phyloP scores from a whole-genome alignment of 176 grass and related monocot genomes.

The Paspalum notatum region DNA sequence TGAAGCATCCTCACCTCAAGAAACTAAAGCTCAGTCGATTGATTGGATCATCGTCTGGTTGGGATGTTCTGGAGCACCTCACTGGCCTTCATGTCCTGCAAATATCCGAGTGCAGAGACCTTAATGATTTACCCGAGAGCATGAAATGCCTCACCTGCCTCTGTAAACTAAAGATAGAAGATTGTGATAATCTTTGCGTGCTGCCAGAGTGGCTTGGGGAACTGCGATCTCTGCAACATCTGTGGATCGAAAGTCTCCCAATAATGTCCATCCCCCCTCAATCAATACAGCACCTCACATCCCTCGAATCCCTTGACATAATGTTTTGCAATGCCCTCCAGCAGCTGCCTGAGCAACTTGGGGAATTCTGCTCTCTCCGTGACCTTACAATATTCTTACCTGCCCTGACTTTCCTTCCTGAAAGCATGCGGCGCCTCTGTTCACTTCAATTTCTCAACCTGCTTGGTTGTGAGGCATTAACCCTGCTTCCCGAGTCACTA shows the following conservation, averaged over 20 bases:
- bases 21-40: not conserved
- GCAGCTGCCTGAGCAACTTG: not conserved
- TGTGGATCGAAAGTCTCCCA: not conserved
- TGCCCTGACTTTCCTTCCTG: not conserved
- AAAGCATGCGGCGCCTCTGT: not conserved
- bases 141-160: not conserved
- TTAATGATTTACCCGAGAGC: constrained; percentile 18
- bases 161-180: not conserved
- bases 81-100: not conserved
- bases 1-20: not conserved
- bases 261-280: not conserved
- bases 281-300: not conserved
- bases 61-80: not conserved
- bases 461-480: not conserved
- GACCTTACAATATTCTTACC: not conserved
- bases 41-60: not conserved
- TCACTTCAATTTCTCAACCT: not conserved
- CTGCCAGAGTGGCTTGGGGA: not conserved
- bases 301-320: not conserved
- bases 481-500: not conserved
- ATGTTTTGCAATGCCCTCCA: not conserved
- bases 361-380: not conserved
- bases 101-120: not conserved
- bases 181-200: not conserved
- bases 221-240: not conserved